A percentile compares a stretch with the other conserved stretches of the same genome.
Conservation (phyloP, 1,284 basidiomycete species). For the Marasmius tenuissimus region DNA sequence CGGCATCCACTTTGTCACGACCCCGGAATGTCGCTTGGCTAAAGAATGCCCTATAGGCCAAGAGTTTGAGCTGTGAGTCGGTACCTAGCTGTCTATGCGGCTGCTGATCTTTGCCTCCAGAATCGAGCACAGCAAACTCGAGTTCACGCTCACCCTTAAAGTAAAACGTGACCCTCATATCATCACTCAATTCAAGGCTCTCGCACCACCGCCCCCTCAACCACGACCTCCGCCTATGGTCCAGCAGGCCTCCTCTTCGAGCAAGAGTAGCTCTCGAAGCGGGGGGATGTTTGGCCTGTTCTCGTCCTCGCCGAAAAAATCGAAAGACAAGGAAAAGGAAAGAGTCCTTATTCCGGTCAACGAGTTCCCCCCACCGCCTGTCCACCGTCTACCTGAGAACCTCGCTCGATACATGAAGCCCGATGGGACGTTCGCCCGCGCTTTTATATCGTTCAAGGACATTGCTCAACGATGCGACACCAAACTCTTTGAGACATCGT, state of each 20-base stretch:
- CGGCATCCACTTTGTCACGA: constrained; percentile 95
- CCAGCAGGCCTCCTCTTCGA: constrained; percentile 36
- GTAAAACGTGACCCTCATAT: constrained; percentile 84
- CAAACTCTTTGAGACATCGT: constrained; percentile 79
- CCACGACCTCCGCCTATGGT: constrained; percentile 36
- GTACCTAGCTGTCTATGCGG: neutral
- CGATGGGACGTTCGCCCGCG: constrained; percentile 78
- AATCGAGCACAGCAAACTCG: constrained; percentile 86
- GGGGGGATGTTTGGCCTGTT: constrained; percentile 77
- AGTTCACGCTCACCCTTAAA: constrained; percentile 87
- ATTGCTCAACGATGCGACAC: constrained; percentile 81
- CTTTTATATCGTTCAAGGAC: constrained; percentile 85
- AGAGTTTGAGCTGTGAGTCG: constrained; percentile 84
- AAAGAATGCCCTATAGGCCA: constrained; percentile 78
- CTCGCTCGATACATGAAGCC: constrained; percentile 81
- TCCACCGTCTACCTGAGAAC: constrained; percentile 57
- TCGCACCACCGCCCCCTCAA: constrained; percentile 38
- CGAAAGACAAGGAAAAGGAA: constrained; percentile 43
- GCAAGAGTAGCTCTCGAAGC: constrained; percentile 28
- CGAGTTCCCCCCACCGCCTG: constrained; percentile 28
- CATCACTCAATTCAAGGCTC: constrained; percentile 67
- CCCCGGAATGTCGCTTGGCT: constrained; percentile 72
- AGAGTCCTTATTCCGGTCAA: constrained; percentile 34
- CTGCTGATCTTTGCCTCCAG: constrained; percentile 35
- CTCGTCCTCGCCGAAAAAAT: constrained; percentile 74